Conservation (phyloP, 257 asterid species). For the Solanum tarijense region DNA sequence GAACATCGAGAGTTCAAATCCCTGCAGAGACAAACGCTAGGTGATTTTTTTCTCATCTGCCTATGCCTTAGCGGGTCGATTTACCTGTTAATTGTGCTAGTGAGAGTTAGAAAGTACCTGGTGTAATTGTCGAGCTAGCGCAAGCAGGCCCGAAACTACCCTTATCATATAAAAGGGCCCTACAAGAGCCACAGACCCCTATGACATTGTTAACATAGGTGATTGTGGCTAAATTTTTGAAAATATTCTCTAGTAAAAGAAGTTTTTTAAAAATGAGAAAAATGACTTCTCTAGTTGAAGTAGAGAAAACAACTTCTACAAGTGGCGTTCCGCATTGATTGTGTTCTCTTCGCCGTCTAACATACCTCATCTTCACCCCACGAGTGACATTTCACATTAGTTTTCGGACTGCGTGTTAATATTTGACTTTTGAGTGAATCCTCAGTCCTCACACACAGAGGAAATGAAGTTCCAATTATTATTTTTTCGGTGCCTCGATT, state of each 20-base stretch:
- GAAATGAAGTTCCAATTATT: not conserved
- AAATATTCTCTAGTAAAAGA: not conserved
- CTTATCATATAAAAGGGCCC: not conserved
- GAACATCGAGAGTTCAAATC: not conserved
- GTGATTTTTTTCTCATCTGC: not conserved
- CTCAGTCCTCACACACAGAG: not conserved
- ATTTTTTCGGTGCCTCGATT: conserved; percentile 85
- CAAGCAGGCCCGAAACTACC: not conserved
- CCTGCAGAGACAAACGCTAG: not conserved
- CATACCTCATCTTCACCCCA: not conserved
- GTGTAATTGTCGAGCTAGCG: rapidly evolving
- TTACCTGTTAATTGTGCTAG: not conserved
- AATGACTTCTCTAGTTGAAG: not conserved
- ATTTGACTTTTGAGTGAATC: not conserved
- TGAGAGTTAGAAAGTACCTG: not conserved
- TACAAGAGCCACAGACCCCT: not conserved
- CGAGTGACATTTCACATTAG: not conserved
- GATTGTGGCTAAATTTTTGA: not conserved
- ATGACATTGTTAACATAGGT: not conserved
- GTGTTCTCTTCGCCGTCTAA: not conserved
- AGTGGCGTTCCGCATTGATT: not conserved
- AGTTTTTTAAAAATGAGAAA: not conserved
- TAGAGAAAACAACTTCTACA: not conserved
- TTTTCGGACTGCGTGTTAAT: not conserved
- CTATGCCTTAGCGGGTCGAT: not conserved